Conservation (phyloP, 176 grass and related monocot genomes). For the Cenchrus fungigraminus region DNA sequence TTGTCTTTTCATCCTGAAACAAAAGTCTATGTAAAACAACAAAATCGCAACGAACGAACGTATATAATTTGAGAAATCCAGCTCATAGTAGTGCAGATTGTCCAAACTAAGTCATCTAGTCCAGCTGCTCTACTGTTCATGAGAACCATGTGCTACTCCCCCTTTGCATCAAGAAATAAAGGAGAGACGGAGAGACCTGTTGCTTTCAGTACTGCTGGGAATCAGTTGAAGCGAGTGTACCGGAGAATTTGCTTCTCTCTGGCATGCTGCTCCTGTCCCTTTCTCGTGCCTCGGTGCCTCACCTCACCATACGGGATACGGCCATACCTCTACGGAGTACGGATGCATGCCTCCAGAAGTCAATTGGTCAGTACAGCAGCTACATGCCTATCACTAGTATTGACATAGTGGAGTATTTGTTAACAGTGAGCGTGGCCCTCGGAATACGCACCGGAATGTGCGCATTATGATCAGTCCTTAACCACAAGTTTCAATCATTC, state of each 20-base stretch:
- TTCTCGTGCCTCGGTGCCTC: neutral
- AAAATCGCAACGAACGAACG: neutral
- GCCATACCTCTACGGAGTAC: neutral
- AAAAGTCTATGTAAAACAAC: neutral
- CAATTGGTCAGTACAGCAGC: constrained; percentile 18
- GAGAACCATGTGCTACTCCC: neutral
- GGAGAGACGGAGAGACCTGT: neutral
- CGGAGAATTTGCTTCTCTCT: neutral
- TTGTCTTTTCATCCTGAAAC: constrained; percentile 9
- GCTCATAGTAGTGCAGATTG: neutral
- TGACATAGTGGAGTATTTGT: neutral
- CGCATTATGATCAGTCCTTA: neutral
- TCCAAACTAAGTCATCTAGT: too few relatives aligned
- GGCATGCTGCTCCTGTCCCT: constrained; percentile 21
- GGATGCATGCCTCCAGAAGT: constrained; percentile 11
- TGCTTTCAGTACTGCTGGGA: constrained; percentile 36
- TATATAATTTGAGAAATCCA: neutral
- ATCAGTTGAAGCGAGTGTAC: constrained; percentile 26
- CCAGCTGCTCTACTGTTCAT: neutral
- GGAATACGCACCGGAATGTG: constrained; percentile 30
- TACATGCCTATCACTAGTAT: neutral
- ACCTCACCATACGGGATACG: neutral
- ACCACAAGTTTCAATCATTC: constrained; percentile 48
- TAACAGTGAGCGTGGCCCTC: constrained; percentile 38
- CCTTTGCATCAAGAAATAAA: neutral